phyloP scores from a whole-genome alignment of 805 yeast species.

The Teunomyces stri region DNA sequence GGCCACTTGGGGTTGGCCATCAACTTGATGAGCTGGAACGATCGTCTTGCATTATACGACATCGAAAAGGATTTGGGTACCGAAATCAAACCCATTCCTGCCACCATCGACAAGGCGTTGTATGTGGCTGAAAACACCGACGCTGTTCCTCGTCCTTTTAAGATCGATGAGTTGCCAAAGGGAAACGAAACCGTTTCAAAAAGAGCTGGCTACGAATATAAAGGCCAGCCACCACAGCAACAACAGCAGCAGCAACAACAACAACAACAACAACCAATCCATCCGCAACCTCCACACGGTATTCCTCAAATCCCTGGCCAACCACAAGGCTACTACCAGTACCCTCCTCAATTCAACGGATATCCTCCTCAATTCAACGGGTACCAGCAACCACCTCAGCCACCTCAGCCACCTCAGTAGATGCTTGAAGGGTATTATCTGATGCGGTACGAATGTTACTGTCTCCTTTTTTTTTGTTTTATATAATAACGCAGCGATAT shows the following conservation, averaged over 20 bases:
- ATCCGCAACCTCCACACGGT: conserved; percentile 16
- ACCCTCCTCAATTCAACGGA: conserved; percentile 26
- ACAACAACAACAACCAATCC: conserved; percentile 10
- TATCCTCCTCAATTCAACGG: conserved; percentile 23
- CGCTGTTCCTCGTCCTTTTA: conserved; percentile 86
- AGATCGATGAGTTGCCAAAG: conserved; percentile 58
- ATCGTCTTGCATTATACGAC: conserved; percentile 86
- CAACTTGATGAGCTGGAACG: conserved; percentile 95
- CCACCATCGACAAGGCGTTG: conserved; percentile 81
- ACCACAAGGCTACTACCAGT: conserved; percentile 15
- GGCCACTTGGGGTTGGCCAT: conserved; percentile 98
- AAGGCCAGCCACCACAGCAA: conserved; percentile 41
- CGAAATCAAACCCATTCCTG: conserved; percentile 95
- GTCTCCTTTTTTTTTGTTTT: not conserved
- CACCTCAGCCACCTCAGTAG: conserved; percentile 18
- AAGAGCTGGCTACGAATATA: conserved; percentile 40
- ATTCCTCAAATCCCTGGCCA: conserved; percentile 10
- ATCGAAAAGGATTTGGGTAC: conserved; percentile 97
- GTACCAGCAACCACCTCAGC: conserved; percentile 17
- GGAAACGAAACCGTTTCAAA: conserved; percentile 34
- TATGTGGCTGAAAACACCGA: conserved; percentile 81
- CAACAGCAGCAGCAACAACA: conserved; percentile 6
- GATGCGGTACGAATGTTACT: too few relatives aligned
- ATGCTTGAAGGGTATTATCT: not conserved
- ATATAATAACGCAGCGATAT: not conserved